Evolutionary conservation across 1,139 yeast species (phyloP), one percentile per base, ranked within the genome.

Genomic region (Eremothecium gossypii): DNA sequence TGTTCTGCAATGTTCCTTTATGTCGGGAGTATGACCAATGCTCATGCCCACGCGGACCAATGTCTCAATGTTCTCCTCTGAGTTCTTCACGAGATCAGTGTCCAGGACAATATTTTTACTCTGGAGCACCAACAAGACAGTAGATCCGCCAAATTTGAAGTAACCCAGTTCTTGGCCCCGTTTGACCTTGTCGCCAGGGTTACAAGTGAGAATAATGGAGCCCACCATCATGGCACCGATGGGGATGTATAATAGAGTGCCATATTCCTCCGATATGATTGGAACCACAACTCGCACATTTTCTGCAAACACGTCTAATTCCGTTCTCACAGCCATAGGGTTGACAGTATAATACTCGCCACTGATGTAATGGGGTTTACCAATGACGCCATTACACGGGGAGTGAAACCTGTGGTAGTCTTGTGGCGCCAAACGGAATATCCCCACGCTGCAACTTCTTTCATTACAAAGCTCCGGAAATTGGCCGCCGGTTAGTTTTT

Each of bases 141-240:
- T 91, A 0, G 95, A 84, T 0, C 97, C 98, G 11, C 98, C 98
- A 66, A 89, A 91, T 58, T 87, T 85, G 69, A 91, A 91, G 57
- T 85, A 89, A 0, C 98, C 98, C 34, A 91, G 65, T 56, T 91
- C 97, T 37, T 84, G 93, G 7, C 91, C 84, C 42, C 91, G 70
- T 11, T 64, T 55, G 6, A 89, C 71, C 1, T 45, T 39, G 33
- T 78, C 77, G 2, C 85, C 86, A 36, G 71, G 75, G 40, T 71
- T 57, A n/a, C 78, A 79, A 0, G 91, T 80, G 30, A 89, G 63
- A 0, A 86, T 74, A 2, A 81, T 87, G 2, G 95, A 83, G 0
- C 97, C 97, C 3, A 91, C 98, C 96, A 91, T 87, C 97, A 91
- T 91, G 1, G 98, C 98, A 23, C 98, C 98, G 7, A 91, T 86